Percentiles rank a stretch among this genome's conserved stretches.
Evolutionary conservation across 2,329 filamentous ascomycete species (phyloP).

Genomic region (Claviceps fusiformis): DNA sequence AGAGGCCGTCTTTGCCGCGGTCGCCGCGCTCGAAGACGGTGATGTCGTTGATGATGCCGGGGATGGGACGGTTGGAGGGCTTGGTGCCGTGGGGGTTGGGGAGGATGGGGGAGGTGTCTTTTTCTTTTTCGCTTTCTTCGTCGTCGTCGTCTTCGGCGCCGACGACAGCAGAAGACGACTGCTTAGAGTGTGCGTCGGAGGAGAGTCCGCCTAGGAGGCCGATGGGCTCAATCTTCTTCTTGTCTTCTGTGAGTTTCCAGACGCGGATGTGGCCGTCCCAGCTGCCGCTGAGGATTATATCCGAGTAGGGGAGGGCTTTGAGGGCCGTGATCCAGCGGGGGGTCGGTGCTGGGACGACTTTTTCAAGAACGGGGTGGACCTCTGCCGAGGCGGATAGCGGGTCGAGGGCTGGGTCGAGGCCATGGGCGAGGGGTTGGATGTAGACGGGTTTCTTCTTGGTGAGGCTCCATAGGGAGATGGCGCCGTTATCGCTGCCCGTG

Average conservation of each 20-base stretch:
- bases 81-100: neutral
- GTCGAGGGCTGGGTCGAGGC: conserved; percentile 58
- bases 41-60: conserved; percentile 79
- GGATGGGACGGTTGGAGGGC: conserved; percentile 26
- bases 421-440: conserved; percentile 69
- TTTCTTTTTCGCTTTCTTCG: neutral
- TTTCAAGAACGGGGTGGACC: conserved; percentile 38
- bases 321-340: conserved; percentile 88
- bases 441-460: conserved; percentile 91
- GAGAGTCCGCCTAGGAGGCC: conserved; percentile 45
- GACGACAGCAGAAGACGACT: conserved; percentile 1
- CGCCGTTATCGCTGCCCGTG: conserved; percentile 85
- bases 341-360: conserved; percentile 48
- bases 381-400: conserved; percentile 64
- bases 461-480: conserved; percentile 73
- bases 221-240: conserved; percentile 58
- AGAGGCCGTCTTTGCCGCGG: conserved; percentile 61
- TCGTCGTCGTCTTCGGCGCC: neutral
- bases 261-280: conserved; percentile 79
- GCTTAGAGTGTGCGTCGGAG: conserved; percentile 16
- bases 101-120: conserved; percentile 8
- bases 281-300: conserved; percentile 79
- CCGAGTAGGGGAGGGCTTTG: conserved; percentile 73
- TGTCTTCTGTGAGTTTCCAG: conserved; percentile 77
- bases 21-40: conserved; percentile 76